Evolutionary conservation across 805 yeast genomes (phyloP), one percentile per base, ranked within the genome.

Genomic region (Hanseniaspora occidentalis): DNA sequence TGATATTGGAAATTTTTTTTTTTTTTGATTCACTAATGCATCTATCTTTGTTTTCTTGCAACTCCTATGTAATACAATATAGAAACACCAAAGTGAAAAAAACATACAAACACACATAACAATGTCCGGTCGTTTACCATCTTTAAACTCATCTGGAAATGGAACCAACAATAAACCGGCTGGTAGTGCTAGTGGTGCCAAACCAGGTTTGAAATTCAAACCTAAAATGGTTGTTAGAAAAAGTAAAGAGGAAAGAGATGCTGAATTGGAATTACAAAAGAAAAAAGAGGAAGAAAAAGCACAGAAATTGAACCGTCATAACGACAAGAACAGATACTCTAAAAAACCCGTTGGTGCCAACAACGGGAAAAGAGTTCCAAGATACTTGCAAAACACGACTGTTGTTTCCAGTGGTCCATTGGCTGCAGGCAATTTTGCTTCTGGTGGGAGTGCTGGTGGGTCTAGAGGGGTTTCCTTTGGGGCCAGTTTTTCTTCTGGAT

Each of bases 191-290:
- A 25, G 29, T 25, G 29, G 29, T 25, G 29, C 25, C 2, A 73
- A 75, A 50, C 72, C 83, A 6, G 66, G 75, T 2, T 62, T 81
- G 45, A 79, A 80, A 58, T 88, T 88, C 61, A 77, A 78, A 58
- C 96, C 96, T 2, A 88, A 88, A 58, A 79, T 70, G 2, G 95
- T 88, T 34, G 86, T 86, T 0, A 68, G 96, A 60, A 76, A 84
- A 55, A 64, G 85, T 9, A 79, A 84, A 49, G 88, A 83, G 49
- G 95, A 85, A 50, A 67, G 95, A 56, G 95, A 77, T 18, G 77
- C 82, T 21, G 72, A 74, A 41, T 18, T 36, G 16, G 34, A 31
- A n/a, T 19, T 25, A n/a, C 85, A 86, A 4, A 70, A 66, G 47
- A 62, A 69, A 44, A 64, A 51, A 50, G 42, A 45, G 44, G 50